Conservation (phyloP, 306 rosid species). For the Inga leiocalycina region DNA sequence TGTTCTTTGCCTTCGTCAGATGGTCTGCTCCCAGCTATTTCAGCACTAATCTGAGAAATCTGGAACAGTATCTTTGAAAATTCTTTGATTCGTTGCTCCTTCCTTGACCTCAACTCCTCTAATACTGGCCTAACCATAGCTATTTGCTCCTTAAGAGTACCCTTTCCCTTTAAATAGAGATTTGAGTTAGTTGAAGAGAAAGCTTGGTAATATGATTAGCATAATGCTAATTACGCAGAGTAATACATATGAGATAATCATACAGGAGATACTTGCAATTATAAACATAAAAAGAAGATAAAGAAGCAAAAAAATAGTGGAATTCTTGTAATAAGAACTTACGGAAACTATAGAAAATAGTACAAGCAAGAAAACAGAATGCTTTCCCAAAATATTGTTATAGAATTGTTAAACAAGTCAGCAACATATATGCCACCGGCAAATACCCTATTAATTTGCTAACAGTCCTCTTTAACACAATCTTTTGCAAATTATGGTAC, state of each 20-base stretch:
- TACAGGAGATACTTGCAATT: neutral
- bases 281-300: neutral
- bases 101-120: constrained; percentile 77
- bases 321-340: neutral
- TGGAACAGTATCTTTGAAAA: constrained; percentile 66
- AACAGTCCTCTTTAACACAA: neutral
- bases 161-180: constrained; percentile 63
- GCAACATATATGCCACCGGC: neutral
- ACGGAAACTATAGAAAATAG: neutral
- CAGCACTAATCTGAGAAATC: constrained; percentile 60
- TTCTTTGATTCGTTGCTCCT: constrained; percentile 58
- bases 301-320: constrained; percentile 9
- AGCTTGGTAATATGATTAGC: constrained; percentile 22
- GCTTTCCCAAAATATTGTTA: neutral
- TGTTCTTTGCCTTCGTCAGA: constrained; percentile 45
- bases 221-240: constrained; percentile 13
- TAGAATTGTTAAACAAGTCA: constrained; percentile 5
- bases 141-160: constrained; percentile 74
- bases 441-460: neutral
- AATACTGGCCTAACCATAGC: constrained; percentile 58
- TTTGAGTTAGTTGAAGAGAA: constrained; percentile 31
- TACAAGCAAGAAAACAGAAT: neutral
- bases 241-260: constrained; percentile 7
- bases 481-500: neutral
- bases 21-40: constrained; percentile 66